These are phyloP conservation scores for Yueomyces sp. DNA, from an alignment of 805 yeast genomes.

Conservation along the genomic window DNA sequence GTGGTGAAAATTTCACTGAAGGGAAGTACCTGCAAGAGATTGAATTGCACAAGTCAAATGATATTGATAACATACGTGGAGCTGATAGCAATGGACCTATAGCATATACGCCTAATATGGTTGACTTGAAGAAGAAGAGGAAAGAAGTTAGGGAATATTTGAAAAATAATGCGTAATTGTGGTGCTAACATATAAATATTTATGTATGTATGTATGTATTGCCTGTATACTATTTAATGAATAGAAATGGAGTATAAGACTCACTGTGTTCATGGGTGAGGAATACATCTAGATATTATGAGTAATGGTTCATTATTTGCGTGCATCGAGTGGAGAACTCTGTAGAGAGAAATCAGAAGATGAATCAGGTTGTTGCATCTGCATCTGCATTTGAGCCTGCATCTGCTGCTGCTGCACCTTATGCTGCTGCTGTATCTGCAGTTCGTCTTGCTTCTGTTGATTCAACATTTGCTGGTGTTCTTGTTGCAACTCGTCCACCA, in stretches of 20 bases:
- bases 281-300: too few species aligned
- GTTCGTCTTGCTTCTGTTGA: background rate
- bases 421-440: slow-evolving; percentile 9
- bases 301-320: background rate
- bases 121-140: slow-evolving; percentile 17
- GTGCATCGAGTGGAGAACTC: slow-evolving; percentile 8
- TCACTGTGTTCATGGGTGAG: too few species aligned
- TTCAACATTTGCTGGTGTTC: background rate
- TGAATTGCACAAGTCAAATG: slow-evolving; percentile 18
- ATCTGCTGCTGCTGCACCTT: slow-evolving; percentile 7
- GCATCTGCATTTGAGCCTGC: slow-evolving; percentile 1
- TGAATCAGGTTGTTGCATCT: background rate
- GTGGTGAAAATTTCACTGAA: slow-evolving; percentile 6
- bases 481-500: slow-evolving; percentile 10
- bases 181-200: too few species aligned
- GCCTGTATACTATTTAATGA: too few species aligned
- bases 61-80: slow-evolving; percentile 16
- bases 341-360: slow-evolving; percentile 3
- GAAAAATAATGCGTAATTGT: background rate
- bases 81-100: slow-evolving; percentile 19
- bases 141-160: slow-evolving; percentile 2
- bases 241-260: too few species aligned
- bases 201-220: too few species aligned
- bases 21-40: slow-evolving; percentile 19
- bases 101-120: slow-evolving; percentile 16